Conservation (phyloP, 225 moss, liverwort and hornwort species). For the Pseudoscleropodium purum region DNA sequence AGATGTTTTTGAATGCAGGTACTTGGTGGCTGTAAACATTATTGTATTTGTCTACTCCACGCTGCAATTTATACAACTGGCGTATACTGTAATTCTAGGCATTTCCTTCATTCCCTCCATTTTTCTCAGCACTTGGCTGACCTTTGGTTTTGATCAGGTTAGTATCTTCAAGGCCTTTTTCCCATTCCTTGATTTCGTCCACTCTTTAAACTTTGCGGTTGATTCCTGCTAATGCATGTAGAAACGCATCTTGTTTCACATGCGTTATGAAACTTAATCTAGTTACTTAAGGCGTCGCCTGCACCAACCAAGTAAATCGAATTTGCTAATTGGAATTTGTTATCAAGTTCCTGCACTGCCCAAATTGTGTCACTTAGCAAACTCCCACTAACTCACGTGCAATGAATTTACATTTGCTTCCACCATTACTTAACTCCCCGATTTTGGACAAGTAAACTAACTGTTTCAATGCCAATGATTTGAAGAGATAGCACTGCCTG, state of each 20-base stretch:
- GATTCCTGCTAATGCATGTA: background rate
- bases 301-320: background rate
- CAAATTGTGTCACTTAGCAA: background rate
- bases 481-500: no score
- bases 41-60: slow-evolving; percentile 44
- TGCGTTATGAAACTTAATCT: background rate
- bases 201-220: background rate
- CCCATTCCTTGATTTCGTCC: background rate
- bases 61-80: slow-evolving; percentile 35
- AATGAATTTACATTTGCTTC: background rate
- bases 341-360: background rate
- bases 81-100: slow-evolving; percentile 34
- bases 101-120: slow-evolving; percentile 51
- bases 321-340: background rate
- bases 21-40: slow-evolving; percentile 39
- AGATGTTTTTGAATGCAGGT: slow-evolving; percentile 16
- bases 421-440: background rate
- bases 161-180: background rate
- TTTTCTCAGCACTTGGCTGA: slow-evolving; percentile 43
- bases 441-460: background rate
- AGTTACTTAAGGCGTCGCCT: background rate
- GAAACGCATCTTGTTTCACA: background rate
- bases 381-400: background rate
- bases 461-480: background rate
- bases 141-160: slow-evolving; percentile 47